phyloP scores from a whole-genome alignment of 352 stramenopile genomes.

The Phytopythium delawarense region DNA sequence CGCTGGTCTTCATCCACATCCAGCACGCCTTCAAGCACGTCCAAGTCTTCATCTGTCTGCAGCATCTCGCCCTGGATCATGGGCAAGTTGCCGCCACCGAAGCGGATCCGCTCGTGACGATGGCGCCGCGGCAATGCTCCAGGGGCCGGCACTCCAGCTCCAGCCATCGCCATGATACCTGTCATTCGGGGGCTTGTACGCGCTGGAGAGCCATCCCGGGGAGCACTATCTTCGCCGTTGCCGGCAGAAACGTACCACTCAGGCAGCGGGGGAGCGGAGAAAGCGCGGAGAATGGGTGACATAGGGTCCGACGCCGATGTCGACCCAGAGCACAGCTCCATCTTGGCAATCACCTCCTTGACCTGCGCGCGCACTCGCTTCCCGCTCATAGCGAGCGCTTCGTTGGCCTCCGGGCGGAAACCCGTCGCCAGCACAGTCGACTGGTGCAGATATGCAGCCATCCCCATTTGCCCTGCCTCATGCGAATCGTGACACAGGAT shows the following conservation, averaged over 20 bases:
- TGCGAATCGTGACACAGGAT: conserved; percentile 84
- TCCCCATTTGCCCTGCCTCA: conserved; percentile 79
- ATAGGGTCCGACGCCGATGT: conserved; percentile 26
- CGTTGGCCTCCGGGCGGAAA: conserved; percentile 71
- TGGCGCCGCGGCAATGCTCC: conserved; percentile 20
- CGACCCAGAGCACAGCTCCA: conserved; percentile 76
- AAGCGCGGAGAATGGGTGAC: conserved; percentile 56
- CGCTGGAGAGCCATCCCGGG: conserved; percentile 30
- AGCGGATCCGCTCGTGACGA: conserved; percentile 41
- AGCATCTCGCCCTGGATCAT: conserved; percentile 58
- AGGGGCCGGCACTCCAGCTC: conserved; percentile 5
- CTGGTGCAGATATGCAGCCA: conserved; percentile 83
- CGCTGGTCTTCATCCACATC: conserved; percentile 62
- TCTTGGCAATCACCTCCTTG: conserved; percentile 76
- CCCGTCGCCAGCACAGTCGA: conserved; percentile 75
- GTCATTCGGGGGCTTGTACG: conserved; percentile 33
- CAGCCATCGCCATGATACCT: not conserved
- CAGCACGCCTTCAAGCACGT: conserved; percentile 63
- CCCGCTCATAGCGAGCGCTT: conserved; percentile 44
- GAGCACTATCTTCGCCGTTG: conserved; percentile 42
- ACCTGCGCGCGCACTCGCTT: conserved; percentile 57
- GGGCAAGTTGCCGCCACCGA: conserved; percentile 32
- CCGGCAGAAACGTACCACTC: conserved; percentile 63
- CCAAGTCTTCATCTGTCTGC: conserved; percentile 62
- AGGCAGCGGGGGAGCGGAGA: conserved; percentile 45